Evolutionary conservation across 768 basidiomycete genomes (phyloP).

Genomic region (Mycena filopes): DNA sequence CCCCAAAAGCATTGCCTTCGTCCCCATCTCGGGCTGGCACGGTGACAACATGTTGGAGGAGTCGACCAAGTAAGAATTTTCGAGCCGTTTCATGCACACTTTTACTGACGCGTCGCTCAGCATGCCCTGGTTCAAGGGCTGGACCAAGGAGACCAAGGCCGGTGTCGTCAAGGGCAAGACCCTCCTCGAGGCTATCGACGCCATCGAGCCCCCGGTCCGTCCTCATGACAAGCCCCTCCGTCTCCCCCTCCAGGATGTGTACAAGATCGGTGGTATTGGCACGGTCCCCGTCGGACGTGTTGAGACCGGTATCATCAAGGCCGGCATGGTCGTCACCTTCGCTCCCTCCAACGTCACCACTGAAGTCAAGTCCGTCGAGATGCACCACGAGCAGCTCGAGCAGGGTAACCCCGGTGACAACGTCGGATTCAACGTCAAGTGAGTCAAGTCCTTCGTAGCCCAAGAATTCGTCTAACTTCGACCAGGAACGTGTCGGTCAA

Average conservation of each 20-base stretch:
- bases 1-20: conserved; percentile 98
- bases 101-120: conserved; percentile 51
- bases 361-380: conserved; percentile 99
- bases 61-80: conserved; percentile 82
- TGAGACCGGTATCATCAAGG: conserved; percentile 99
- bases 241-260: conserved; percentile 99
- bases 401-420: conserved; percentile 98
- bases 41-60: conserved; percentile 99
- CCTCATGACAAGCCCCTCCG: conserved; percentile 99
- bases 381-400: conserved; percentile 98
- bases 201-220: conserved; percentile 96
- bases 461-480: conserved; percentile 2
- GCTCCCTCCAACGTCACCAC: conserved; percentile 98
- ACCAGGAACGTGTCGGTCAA: conserved; percentile 98
- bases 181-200: conserved; percentile 99
- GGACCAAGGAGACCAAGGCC: conserved; percentile 95
- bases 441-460: conserved; percentile 39
- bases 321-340: conserved; percentile 98
- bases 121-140: conserved; percentile 99
- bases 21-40: conserved; percentile 99
- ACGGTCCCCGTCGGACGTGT: conserved; percentile 99
- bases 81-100: neutral
- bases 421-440: conserved; percentile 99
- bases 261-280: conserved; percentile 99
- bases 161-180: conserved; percentile 98